Conservation (phyloP, 768 basidiomycete genomes). For the Collybiopsis confluens region DNA sequence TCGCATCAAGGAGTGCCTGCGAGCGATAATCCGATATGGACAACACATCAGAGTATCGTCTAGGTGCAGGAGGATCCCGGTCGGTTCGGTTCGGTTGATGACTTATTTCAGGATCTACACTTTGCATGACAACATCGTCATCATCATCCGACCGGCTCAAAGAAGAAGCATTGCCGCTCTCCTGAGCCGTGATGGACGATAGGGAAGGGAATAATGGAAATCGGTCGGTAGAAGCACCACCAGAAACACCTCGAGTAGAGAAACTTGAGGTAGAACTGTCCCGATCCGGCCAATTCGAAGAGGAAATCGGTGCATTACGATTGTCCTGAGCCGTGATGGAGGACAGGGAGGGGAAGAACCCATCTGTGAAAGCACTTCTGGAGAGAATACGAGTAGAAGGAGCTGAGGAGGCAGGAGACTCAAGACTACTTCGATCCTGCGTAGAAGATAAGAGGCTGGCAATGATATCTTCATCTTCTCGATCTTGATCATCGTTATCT, state of each 20-base stretch:
- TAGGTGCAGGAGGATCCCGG: not conserved
- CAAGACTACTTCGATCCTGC: not conserved
- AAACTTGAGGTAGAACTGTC: too few species aligned
- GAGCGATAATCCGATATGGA: conserved; percentile 1
- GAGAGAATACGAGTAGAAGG: too few species aligned
- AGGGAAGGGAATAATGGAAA: not conserved
- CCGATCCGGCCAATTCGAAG: too few species aligned
- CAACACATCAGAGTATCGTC: not conserved
- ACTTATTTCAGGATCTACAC: not conserved
- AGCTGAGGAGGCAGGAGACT: not conserved
- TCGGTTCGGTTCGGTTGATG: not conserved
- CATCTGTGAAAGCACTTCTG: too few species aligned
- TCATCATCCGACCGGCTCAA: not conserved
- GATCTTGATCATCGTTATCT: not conserved
- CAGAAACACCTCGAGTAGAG: too few species aligned
- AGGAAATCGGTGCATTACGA: too few species aligned
- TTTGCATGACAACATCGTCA: not conserved
- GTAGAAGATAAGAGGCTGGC: not conserved
- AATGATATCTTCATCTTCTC: conserved; percentile 1
- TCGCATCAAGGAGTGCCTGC: not conserved
- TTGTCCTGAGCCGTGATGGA: not conserved
- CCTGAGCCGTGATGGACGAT: not conserved
- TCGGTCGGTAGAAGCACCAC: too few species aligned
- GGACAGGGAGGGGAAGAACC: not conserved
- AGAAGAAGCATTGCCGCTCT: not conserved